phyloP scores from a whole-genome alignment of 2,329 filamentous ascomycete species.

The Daldinia eschscholtzii region DNA sequence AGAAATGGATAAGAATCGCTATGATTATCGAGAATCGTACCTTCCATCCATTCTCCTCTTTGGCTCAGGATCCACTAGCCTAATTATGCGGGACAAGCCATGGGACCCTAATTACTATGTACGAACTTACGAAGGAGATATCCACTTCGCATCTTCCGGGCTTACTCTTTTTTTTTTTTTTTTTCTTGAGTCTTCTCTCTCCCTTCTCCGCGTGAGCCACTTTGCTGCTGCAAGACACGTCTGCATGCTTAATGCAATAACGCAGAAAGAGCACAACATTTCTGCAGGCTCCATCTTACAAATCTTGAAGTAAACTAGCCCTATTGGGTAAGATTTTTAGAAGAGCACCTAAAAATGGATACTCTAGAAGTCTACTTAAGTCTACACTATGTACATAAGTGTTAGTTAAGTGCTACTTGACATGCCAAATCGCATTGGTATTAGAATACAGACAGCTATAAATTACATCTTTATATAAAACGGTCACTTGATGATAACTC shows the following conservation, averaged over 20 bases:
- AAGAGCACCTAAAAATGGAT: neutral
- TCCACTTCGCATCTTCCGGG: slow-evolving; percentile 12
- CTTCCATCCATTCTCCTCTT: slow-evolving; percentile 10
- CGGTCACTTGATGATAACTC: neutral
- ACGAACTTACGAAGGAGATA: neutral
- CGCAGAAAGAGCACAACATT: neutral
- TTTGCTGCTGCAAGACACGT: slow-evolving; percentile 22
- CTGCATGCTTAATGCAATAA: slow-evolving; percentile 12
- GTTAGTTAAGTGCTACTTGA: neutral
- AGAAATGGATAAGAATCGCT: slow-evolving; percentile 7
- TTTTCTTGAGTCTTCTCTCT: neutral
- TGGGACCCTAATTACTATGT: slow-evolving; percentile 1
- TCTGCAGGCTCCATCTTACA: neutral
- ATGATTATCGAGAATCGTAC: slow-evolving; percentile 12
- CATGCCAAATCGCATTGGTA: neutral
- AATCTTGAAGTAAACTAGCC: slow-evolving; percentile 13
- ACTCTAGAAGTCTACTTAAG: no score
- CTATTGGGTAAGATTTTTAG: neutral
- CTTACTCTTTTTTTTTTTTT: neutral
- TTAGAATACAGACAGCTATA: neutral
- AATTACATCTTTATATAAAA: neutral
- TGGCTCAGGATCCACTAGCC: slow-evolving; percentile 13
- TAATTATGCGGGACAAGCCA: slow-evolving; percentile 17
- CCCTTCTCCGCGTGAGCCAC: slow-evolving; percentile 10
- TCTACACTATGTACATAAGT: no score